Evolutionary conservation across 345 rosid species (phyloP), one percentile per base, ranked within the genome.

Genomic region (Erysimum cheiranthoides): DNA sequence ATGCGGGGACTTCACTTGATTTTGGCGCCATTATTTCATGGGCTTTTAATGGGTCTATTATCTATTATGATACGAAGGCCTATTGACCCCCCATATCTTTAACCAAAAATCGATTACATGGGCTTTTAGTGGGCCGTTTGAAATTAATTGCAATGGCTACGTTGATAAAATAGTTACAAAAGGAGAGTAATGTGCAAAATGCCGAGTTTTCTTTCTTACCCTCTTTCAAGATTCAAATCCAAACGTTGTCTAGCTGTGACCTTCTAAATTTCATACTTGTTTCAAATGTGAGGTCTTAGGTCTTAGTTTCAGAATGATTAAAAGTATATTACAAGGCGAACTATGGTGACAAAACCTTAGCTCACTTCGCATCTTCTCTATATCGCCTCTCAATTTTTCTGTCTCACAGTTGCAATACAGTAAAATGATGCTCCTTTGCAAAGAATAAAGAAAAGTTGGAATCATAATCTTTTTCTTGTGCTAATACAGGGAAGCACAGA

Each of bases 181-280:
- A 50, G 35, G 21, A 49, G 52, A 60, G 38, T 8, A 6, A 64
- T 49, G 38, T 61, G 63, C 10, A 18, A 18, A 35, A 52, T 72
- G 50, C 53, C 16, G 32, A 50, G n/a, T 43, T 53, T n/a, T n/a
- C n/a, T n/a, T 56, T 27, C 84, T 73, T 84, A 90, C 99, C 96
- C 97, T 85, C 85, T 90, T 86, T 95, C 98, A 49, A 92, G 94
- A 90, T 95, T 92, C 78, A 95, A 82, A 88, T 92, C 97, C 86
- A 92, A 85, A 42, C 94, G 97, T 75, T 95, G 98, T 14, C 98
- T 94, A 50, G 93, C 97, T 30, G 88, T 95, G 60, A 87, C 97
- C 75, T 87, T 95, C 73, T 95, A 98, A 35, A 95, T 90, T 82
- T 92, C 98, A 68, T 92, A 86, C 82, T 96, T 95, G 84, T 82